Evolutionary conservation across 1,139 yeast genomes (phyloP), one percentile per base, ranked within the genome.

Genomic region (Magnusiomyces fungicola): DNA sequence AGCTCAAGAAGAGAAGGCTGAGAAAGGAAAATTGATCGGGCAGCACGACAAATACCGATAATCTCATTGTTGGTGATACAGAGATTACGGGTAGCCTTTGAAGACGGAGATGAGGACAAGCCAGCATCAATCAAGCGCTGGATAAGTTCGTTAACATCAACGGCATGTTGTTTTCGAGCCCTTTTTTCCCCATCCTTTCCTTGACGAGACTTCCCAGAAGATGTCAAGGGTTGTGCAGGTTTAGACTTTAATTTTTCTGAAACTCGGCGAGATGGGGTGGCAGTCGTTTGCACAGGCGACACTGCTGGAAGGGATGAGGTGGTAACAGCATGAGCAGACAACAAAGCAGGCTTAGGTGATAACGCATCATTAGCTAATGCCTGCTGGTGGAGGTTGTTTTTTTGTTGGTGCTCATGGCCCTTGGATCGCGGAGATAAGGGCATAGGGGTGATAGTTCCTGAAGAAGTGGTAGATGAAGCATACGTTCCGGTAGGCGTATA

Each of bases 1-100:
- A 87, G 69, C 61, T 82, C 81, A 56, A 88, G 70, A 50, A 88
- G 69, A 38, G 85, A 78, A 14, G 96, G 96, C 63, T 88, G 96
- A 27, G 74, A 75, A 66, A 86, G 65, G 55, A 88, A 84, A 21
- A 85, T 74, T 52, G 80, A 80, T 50, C 94, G 70, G 1, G 88
- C 81, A 55, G 77, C 79, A 29, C 78, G 72, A 62, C 92, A 80
- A 49, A 88, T 77, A 52, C 72, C 71, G 58, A 79, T 78, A 51
- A 85, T 74, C 61, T 84, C 92, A 56, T 74, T 70, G 6, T 76
- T 67, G 21, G 68, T 63, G 47, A 74, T 56, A 60, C 71, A 59
- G 55, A 67, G 58, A 7, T 51, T 47, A 30, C 53, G 49, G 27
- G 55, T 29, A 27, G 48, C 40, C 25, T 53, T 45, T 29, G 34